A percentile compares a stretch with the other conserved stretches of the same genome.
These are phyloP conservation scores for Achlya hypogyna DNA, from an alignment of 352 stramenopile species.

Conservation along the genomic window DNA sequence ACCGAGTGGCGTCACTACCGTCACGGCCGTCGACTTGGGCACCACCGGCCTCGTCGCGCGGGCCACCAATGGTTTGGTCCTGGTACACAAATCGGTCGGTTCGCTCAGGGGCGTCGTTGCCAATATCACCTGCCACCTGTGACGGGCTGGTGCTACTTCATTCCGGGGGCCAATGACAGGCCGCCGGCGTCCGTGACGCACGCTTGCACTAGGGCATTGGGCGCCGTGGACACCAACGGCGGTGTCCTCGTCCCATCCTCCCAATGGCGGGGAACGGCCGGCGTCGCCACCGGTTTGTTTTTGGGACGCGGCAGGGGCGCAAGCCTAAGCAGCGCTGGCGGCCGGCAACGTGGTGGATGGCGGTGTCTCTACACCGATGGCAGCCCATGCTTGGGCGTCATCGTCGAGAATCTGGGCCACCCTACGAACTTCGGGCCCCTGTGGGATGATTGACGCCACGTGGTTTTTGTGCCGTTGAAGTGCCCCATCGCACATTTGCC, in stretches of 20 bases:
- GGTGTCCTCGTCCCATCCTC: too few relatives aligned
- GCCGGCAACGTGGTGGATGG: too few relatives aligned
- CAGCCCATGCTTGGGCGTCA: not conserved
- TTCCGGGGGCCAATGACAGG: not conserved
- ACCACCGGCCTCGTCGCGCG: too few relatives aligned
- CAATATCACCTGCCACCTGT: conserved; percentile 12
- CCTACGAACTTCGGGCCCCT: conserved; percentile 1
- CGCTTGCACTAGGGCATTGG: not conserved
- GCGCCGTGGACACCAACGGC: not conserved
- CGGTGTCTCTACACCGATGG: not conserved
- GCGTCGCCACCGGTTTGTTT: not conserved
- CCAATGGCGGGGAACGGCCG: not conserved
- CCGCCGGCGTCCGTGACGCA: not conserved
- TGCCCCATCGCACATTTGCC: conserved; percentile 19
- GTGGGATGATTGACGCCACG: not conserved
- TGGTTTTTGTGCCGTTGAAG: conserved; percentile 5
- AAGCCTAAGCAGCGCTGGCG: too few relatives aligned
- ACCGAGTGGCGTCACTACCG: too few relatives aligned
- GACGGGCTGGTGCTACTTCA: not conserved
- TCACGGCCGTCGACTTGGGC: too few relatives aligned
- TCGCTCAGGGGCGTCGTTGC: not conserved
- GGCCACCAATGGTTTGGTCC: too few relatives aligned
- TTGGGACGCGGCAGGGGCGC: too few relatives aligned
- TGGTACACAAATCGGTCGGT: too few relatives aligned
- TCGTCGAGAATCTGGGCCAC: not conserved